A percentile compares a stretch with the other conserved stretches of the same genome.
phyloP scores from a whole-genome alignment of 2,329 filamentous ascomycete genomes.

The Fusarium ramigenum region DNA sequence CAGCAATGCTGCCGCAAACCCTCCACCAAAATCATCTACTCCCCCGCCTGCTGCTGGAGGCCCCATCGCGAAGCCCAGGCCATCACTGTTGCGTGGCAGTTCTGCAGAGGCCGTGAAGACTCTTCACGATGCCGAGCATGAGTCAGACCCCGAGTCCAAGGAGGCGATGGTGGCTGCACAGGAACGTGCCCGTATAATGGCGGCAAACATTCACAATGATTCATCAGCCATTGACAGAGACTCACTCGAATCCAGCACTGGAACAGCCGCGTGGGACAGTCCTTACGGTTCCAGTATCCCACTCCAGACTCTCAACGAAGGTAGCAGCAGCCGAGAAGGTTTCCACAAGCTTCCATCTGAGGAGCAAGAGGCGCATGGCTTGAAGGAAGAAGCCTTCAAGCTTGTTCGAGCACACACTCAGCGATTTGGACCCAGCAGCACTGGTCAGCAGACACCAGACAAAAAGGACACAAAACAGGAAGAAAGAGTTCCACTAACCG shows the following conservation, averaged over 20 bases:
- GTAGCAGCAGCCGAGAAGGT: slow-evolving; percentile 22
- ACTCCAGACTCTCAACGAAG: slow-evolving; percentile 45
- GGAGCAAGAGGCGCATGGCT: slow-evolving; percentile 11
- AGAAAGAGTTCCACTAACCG: slow-evolving; percentile 40
- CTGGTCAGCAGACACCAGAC: slow-evolving; percentile 5
- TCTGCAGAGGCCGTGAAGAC: slow-evolving; percentile 52
- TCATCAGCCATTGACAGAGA: slow-evolving; percentile 47
- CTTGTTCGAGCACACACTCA: slow-evolving; percentile 56
- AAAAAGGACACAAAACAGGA: slow-evolving; percentile 21
- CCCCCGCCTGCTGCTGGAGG: slow-evolving; percentile 13
- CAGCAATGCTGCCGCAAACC: slow-evolving; percentile 52
- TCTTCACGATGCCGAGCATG: slow-evolving; percentile 38
- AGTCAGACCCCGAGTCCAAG: slow-evolving; percentile 47
- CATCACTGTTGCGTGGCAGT: slow-evolving; percentile 55
- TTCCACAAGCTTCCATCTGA: slow-evolving; percentile 27
- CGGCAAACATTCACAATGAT: slow-evolving; percentile 51
- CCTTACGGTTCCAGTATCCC: slow-evolving; percentile 43
- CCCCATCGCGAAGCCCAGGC: slow-evolving; percentile 46
- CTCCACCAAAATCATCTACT: slow-evolving; percentile 28
- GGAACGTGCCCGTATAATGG: slow-evolving; percentile 54
- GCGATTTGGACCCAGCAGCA: slow-evolving; percentile 28
- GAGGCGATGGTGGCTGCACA: slow-evolving; percentile 51
- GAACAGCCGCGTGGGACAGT: slow-evolving; percentile 41
- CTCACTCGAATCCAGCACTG: slow-evolving; percentile 52
- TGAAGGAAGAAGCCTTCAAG: slow-evolving; percentile 51